Percentiles rank a stretch among this genome's conserved stretches.
Evolutionary conservation across 148 eudicot species (phyloP).

Genomic region (Fallopia convolvulus): DNA sequence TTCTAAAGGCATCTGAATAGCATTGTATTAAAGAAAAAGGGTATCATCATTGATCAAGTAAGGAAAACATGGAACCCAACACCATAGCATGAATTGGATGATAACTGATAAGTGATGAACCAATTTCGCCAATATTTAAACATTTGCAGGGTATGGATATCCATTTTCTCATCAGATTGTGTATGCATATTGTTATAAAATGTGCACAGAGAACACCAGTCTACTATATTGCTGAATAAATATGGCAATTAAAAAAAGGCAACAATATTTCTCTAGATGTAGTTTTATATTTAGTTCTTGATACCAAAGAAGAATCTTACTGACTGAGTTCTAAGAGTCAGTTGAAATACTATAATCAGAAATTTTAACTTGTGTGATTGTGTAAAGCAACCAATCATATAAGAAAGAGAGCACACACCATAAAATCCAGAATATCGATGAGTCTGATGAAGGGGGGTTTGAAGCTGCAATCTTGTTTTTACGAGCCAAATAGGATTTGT

Average conservation of each 20-base stretch:
- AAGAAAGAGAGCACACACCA: slow-evolving; percentile 41
- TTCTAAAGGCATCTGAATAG: slow-evolving; percentile 75
- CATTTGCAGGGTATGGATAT: background rate
- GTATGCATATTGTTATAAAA: background rate
- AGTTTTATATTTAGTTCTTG: background rate
- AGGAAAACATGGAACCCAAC: background rate
- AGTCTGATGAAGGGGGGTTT: slow-evolving; percentile 77
- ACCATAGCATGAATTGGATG: background rate
- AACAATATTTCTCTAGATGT: background rate
- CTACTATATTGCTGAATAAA: background rate
- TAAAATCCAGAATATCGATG: slow-evolving; percentile 80
- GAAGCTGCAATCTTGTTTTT: slow-evolving; percentile 99
- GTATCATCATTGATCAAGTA: background rate
- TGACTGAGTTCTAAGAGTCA: background rate
- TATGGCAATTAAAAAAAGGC: background rate
- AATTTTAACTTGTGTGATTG: background rate
- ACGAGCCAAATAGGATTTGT: slow-evolving; percentile 98
- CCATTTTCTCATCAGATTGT: background rate
- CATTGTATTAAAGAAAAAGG: background rate
- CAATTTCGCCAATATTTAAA: background rate
- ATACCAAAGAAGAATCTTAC: background rate
- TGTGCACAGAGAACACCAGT: background rate
- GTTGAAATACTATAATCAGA: background rate
- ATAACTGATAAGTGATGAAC: background rate
- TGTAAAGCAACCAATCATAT: background rate